A percentile compares a stretch with the other conserved stretches of the same genome.
Conservation (phyloP, 1,284 basidiomycete species). For the Entoloma clypeatum region DNA sequence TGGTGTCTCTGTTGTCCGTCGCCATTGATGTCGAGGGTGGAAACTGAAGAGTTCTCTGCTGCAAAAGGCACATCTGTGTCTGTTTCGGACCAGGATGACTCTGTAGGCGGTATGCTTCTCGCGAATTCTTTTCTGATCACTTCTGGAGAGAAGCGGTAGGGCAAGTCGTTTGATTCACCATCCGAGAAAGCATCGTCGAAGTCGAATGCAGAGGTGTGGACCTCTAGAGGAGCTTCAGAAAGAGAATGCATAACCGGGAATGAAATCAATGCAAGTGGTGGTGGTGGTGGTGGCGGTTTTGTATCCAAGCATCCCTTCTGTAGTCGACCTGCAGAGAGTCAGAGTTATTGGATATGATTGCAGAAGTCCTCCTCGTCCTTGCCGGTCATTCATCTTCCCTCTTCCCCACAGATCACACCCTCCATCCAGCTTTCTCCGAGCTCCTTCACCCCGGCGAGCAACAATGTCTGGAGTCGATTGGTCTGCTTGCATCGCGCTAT, state of each 20-base stretch:
- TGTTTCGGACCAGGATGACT: constrained; percentile 27
- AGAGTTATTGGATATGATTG: constrained; percentile 52
- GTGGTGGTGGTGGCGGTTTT: constrained; percentile 10
- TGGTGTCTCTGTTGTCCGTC: constrained; percentile 21
- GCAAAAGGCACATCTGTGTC: constrained; percentile 25
- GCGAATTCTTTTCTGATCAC: constrained; percentile 58
- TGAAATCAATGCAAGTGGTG: neutral
- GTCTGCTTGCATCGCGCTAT: constrained; percentile 68
- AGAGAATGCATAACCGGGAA: constrained; percentile 15
- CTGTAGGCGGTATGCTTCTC: constrained; percentile 36
- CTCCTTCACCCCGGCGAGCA: constrained; percentile 85
- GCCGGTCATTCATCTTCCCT: constrained; percentile 82
- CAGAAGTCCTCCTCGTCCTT: constrained; percentile 80
- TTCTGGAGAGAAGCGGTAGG: constrained; percentile 53
- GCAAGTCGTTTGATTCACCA: constrained; percentile 43
- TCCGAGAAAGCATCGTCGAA: constrained; percentile 70
- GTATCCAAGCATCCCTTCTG: neutral
- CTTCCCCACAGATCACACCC: constrained; percentile 54
- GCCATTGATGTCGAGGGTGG: constrained; percentile 51
- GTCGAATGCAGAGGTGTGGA: constrained; percentile 35
- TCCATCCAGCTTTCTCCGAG: constrained; percentile 63
- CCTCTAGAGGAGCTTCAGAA: constrained; percentile 19
- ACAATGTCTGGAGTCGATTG: constrained; percentile 73
- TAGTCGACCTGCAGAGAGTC: neutral
- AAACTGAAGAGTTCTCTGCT: constrained; percentile 46